These are phyloP conservation scores for Paratinospora sagittata DNA, from an alignment of 164 flowering plant species.

Conservation along the genomic window DNA sequence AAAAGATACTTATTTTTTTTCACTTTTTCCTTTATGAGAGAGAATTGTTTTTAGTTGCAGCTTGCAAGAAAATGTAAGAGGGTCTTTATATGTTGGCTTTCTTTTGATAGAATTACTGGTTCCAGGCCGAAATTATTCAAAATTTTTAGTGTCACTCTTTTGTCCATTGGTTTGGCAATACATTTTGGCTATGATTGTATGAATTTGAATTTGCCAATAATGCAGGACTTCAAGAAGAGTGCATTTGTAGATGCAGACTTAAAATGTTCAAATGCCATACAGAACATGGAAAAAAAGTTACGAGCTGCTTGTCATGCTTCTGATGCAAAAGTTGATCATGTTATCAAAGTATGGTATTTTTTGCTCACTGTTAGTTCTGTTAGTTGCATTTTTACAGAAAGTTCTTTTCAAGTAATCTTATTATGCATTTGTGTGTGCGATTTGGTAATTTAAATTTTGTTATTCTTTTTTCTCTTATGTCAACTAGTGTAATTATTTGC, in stretches of 20 bases:
- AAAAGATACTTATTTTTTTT: no score
- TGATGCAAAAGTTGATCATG: constrained; percentile 73
- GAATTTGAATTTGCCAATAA: constrained; percentile 12
- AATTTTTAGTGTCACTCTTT: background rate
- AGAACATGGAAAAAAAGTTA: constrained; percentile 79
- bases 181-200: background rate
- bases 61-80: background rate
- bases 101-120: background rate
- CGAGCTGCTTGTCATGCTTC: constrained; percentile 73
- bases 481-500: no score
- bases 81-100: background rate
- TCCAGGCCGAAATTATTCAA: background rate
- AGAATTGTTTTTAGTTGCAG: no score
- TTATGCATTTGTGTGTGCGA: background rate
- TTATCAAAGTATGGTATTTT: constrained; percentile 55
- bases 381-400: background rate
- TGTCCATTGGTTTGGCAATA: background rate
- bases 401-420: no score
- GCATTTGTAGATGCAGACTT: constrained; percentile 82
- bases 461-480: no score
- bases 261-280: constrained; percentile 62
- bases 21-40: no score
- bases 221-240: constrained; percentile 84
- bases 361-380: background rate
- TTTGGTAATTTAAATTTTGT: background rate